Conservation (phyloP, 352 stramenopile genomes). For the Phytopythium ostracodes region DNA sequence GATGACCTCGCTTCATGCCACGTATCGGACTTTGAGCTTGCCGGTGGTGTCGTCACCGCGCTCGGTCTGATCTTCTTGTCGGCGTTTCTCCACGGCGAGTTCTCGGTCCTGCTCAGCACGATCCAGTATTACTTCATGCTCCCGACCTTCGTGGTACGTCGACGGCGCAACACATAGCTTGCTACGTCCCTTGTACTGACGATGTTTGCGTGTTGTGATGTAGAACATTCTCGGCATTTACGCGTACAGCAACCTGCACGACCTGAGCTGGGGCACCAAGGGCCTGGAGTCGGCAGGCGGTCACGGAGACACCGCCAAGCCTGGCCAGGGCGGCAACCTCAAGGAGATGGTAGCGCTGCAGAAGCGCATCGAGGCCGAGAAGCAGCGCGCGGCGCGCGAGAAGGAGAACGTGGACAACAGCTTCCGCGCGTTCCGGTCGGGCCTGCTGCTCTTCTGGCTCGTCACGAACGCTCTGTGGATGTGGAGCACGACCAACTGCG, state of each 20-base stretch:
- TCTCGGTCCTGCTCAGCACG: conserved; percentile 27
- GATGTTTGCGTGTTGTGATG: background rate
- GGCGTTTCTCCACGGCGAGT: conserved; percentile 35
- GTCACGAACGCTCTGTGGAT: conserved; percentile 43
- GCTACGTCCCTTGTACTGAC: too few relatives aligned
- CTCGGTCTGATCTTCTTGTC: conserved; percentile 20
- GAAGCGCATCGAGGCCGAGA: conserved; percentile 34
- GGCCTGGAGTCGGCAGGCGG: conserved; percentile 22
- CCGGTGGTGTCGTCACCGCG: conserved; percentile 13
- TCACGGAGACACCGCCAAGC: conserved; percentile 16
- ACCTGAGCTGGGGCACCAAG: conserved; percentile 33
- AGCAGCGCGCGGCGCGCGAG: conserved; percentile 24
- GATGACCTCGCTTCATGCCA: conserved; percentile 22
- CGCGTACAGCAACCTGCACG: conserved; percentile 37
- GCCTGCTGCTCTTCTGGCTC: conserved; percentile 47
- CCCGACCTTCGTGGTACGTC: conserved; percentile 27
- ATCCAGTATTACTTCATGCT: conserved; percentile 46
- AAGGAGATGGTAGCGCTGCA: conserved; percentile 52
- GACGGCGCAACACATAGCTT: background rate
- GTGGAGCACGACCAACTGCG: conserved; percentile 37
- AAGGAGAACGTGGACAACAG: conserved; percentile 55
- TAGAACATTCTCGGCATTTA: conserved; percentile 35
- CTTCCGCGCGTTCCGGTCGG: conserved; percentile 40
- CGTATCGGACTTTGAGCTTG: conserved; percentile 23
- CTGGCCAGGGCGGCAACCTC: conserved; percentile 19